Percentiles rank a stretch among this genome's conserved stretches.
Conservation (phyloP, 148 eudicot species). For the Rheum nobile region DNA sequence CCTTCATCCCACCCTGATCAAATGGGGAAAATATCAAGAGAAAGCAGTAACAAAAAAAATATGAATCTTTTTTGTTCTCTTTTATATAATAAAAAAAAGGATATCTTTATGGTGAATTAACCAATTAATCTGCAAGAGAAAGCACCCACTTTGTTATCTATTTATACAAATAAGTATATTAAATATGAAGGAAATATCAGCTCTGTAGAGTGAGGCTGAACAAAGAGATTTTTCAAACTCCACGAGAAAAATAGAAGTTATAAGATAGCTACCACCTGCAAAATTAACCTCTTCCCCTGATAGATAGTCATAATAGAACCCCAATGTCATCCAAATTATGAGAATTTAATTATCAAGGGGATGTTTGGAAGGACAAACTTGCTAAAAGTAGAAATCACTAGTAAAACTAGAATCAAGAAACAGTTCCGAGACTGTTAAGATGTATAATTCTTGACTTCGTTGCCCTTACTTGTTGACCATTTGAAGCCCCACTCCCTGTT, state of each 20-base stretch:
- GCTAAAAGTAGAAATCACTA: neutral
- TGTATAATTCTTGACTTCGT: neutral
- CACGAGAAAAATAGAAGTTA: neutral
- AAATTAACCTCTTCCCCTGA: neutral
- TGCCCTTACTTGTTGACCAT: neutral
- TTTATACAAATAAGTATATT: neutral
- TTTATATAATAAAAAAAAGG: no score
- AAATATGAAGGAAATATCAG: neutral
- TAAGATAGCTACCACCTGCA: neutral
- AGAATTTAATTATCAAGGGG: neutral
- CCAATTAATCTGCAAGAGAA: neutral
- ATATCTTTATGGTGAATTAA: neutral
- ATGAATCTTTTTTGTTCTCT: neutral
- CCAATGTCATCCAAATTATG: neutral
- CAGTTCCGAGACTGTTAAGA: neutral
- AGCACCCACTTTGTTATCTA: neutral
- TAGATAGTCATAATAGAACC: neutral
- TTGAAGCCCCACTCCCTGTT: no score
- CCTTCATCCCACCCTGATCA: conserved; percentile 96
- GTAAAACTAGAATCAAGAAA: neutral
- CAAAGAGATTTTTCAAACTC: neutral
- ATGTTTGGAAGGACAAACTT: neutral
- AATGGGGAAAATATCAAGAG: neutral
- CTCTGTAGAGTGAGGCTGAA: neutral
- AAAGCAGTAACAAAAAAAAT: neutral